Conservation (phyloP, 208 protist species). For the Trichomonas vaginalis region DNA sequence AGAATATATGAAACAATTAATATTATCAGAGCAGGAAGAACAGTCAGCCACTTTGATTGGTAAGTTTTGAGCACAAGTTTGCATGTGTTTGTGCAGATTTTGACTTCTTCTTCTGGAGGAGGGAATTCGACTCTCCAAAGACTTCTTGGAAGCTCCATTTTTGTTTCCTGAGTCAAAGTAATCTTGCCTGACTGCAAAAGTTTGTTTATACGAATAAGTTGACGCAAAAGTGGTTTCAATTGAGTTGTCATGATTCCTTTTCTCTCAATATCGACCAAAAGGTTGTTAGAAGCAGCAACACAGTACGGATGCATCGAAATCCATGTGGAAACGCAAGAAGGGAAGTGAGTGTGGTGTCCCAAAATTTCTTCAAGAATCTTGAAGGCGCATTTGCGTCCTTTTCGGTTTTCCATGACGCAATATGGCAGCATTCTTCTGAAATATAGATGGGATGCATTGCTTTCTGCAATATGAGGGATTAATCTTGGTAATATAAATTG, state of each 20-base stretch:
- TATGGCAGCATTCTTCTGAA: conserved; percentile 4
- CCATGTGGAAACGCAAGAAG: not conserved
- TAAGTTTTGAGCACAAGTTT: not conserved
- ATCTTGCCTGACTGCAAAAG: not conserved
- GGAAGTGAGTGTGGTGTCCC: not conserved
- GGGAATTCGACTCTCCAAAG: conserved; percentile 1
- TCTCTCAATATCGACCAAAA: not conserved
- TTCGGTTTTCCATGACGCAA: not conserved
- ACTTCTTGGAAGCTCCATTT: not conserved
- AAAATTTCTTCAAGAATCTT: not conserved
- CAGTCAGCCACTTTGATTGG: not conserved
- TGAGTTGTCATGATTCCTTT: not conserved
- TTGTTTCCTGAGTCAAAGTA: not conserved
- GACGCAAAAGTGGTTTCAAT: not conserved
- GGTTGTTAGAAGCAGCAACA: conserved; percentile 7
- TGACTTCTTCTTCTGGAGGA: not conserved
- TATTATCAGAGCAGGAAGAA: not conserved
- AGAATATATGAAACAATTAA: not conserved
- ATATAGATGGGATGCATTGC: not conserved
- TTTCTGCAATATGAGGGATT: not conserved
- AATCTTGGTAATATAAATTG: not conserved
- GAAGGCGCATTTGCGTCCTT: not conserved
- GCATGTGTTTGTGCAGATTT: not conserved
- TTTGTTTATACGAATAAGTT: not conserved
- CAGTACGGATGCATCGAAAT: not conserved